These are phyloP conservation scores for Teunomyces pallodes DNA, from an alignment of 805 yeast genomes.

Conservation along the genomic window DNA sequence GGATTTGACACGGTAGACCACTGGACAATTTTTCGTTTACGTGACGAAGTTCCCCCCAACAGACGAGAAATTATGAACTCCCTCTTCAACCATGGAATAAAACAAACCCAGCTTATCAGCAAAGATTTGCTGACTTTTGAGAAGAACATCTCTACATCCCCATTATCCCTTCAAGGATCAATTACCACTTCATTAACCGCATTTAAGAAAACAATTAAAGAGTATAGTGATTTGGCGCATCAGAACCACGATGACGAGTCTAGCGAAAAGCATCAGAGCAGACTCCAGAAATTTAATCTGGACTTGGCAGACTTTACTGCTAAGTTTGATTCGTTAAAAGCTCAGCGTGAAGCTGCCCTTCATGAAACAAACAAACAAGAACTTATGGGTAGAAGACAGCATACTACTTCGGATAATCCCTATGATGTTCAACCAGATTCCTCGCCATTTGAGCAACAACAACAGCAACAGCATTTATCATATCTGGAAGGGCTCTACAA, in stretches of 20 bases:
- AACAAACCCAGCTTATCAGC: slow-evolving; percentile 72
- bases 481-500: slow-evolving; percentile 65
- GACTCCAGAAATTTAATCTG: slow-evolving; percentile 56
- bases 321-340: slow-evolving; percentile 54
- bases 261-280: slow-evolving; percentile 47
- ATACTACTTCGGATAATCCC: slow-evolving; percentile 47
- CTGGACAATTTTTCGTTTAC: slow-evolving; percentile 3
- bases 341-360: slow-evolving; percentile 51
- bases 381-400: slow-evolving; percentile 50
- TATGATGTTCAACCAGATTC: slow-evolving; percentile 30
- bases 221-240: slow-evolving; percentile 55
- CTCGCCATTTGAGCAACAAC: slow-evolving; percentile 21
- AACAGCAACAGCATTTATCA: slow-evolving; percentile 25
- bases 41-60: background rate
- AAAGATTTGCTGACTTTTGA: slow-evolving; percentile 70
- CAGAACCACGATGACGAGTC: slow-evolving; percentile 58
- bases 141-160: slow-evolving; percentile 62
- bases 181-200: slow-evolving; percentile 79
- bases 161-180: slow-evolving; percentile 72
- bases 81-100: slow-evolving; percentile 83
- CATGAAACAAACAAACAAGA: slow-evolving; percentile 50
- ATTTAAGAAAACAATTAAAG: slow-evolving; percentile 71
- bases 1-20: background rate
- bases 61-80: slow-evolving; percentile 53
- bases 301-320: slow-evolving; percentile 46